phyloP scores from a whole-genome alignment of 2,329 filamentous ascomycete genomes.

The Clarireedia monteithiana region DNA sequence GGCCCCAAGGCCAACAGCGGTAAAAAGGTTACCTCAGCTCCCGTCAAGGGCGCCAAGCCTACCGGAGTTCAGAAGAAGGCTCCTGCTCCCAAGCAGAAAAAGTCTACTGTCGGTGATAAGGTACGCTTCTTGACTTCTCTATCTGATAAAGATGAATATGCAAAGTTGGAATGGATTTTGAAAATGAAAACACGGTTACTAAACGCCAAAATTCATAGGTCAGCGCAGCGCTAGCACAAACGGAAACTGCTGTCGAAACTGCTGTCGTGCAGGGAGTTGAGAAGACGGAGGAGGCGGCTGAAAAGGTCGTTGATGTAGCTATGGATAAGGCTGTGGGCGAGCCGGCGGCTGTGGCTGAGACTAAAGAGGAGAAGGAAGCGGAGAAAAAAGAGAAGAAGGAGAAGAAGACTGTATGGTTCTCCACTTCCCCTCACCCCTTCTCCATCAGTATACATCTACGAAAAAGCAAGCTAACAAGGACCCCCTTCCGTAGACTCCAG shows the following conservation, averaged over 20 bases:
- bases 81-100: constrained; percentile 26
- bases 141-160: background rate
- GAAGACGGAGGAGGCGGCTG: background rate
- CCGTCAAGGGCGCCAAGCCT: constrained; percentile 27
- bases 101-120: constrained; percentile 22
- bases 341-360: background rate
- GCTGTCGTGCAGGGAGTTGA: background rate
- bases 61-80: constrained; percentile 28
- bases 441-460: background rate
- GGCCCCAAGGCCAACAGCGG: constrained; percentile 23
- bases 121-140: constrained; percentile 12
- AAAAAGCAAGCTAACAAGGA: constrained; percentile 8
- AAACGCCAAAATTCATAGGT: background rate
- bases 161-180: background rate
- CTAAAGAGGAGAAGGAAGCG: background rate
- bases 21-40: constrained; percentile 23
- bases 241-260: background rate
- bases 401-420: background rate
- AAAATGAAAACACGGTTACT: background rate
- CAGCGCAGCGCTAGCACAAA: background rate
- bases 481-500: constrained; percentile 24
- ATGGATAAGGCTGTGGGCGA: background rate
- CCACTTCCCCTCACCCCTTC: background rate
- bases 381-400: background rate
- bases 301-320: background rate